Evolutionary conservation across 1,284 basidiomycete genomes (phyloP), one percentile per base, ranked within the genome.

Genomic region (Athelia psychrophila): DNA sequence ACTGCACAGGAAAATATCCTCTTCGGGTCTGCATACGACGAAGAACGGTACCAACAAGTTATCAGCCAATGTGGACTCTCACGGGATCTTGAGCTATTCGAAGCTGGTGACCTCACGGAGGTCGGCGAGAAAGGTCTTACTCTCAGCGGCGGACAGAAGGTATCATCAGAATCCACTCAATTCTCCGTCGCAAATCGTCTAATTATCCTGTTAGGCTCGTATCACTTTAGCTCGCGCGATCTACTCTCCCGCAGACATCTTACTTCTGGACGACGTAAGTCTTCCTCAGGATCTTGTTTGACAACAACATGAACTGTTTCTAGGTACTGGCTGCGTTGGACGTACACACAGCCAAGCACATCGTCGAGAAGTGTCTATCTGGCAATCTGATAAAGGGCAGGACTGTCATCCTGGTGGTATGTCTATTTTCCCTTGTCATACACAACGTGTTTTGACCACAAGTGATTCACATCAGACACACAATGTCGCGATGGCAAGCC

Each of bases 21-120:
- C 27, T 97, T 96, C 66, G 88, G 89, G 27, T 72, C 87, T 3
- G 81, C 85, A 0, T 91, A 80, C 57, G 79, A 90, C 54, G 80
- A 86, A 61, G 75, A 77, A 42, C 80, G 93, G 1, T 95, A 95
- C 62, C 76, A 83, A 10, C 66, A 32, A 73, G 85, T 84, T 47
- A 58, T 83, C 15, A 62, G 74, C n/a, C 79, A 80, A 54, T 85
- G 84, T 56, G 81, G 72, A 0, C 64, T 87, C 24, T 73, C 76
- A 54, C 73, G 73, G n/a, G 84, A 87, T 57, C 64, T 87, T 20
- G 71, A 64, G 30, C 59, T 83, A 22, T 80, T 84, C 56, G 77
- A 80, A 33, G 81, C 82, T 33, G 81, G 83, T 0, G 85, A 88
- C 57, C 51, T 70, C 54, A 84, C 82, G 0, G 81, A 84, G 52